These are phyloP conservation scores for Beauveria pseudobassiana DNA, from an alignment of 2,329 filamentous ascomycete species.

Conservation along the genomic window DNA sequence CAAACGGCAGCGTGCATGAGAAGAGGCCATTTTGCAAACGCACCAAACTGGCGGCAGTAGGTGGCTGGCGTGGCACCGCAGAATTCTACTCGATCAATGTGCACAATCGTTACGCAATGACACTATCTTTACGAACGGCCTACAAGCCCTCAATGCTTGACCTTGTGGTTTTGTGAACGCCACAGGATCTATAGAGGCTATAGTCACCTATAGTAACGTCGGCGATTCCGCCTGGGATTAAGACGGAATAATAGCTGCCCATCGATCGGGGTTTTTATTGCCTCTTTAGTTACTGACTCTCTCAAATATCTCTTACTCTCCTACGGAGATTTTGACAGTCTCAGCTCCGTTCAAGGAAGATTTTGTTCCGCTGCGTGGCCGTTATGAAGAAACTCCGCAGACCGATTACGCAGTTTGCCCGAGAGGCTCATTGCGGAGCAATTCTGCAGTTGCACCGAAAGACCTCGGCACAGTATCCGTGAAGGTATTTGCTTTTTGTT, in stretches of 20 bases:
- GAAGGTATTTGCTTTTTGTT: neutral
- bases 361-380: neutral
- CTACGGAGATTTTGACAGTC: neutral
- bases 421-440: too few relatives aligned
- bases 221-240: neutral
- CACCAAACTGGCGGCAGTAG: neutral
- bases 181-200: too few relatives aligned
- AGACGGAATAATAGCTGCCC: neutral
- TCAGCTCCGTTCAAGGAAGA: neutral
- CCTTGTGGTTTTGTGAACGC: too few relatives aligned
- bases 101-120: too few relatives aligned
- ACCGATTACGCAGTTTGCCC: neutral
- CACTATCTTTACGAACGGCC: too few relatives aligned
- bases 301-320: neutral
- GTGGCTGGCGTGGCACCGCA: neutral
- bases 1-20: neutral
- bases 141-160: too few relatives aligned
- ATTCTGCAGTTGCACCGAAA: neutral
- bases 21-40: neutral
- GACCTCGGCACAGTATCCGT: neutral
- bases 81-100: too few relatives aligned
- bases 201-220: too few relatives aligned
- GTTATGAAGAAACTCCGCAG: slow-evolving; percentile 1
- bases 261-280: neutral
- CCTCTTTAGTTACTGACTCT: neutral